Percentiles rank a stretch among this genome's conserved stretches.
These are phyloP conservation scores for Truncatella angustata DNA, from an alignment of 2,329 filamentous ascomycete genomes.

Conservation along the genomic window DNA sequence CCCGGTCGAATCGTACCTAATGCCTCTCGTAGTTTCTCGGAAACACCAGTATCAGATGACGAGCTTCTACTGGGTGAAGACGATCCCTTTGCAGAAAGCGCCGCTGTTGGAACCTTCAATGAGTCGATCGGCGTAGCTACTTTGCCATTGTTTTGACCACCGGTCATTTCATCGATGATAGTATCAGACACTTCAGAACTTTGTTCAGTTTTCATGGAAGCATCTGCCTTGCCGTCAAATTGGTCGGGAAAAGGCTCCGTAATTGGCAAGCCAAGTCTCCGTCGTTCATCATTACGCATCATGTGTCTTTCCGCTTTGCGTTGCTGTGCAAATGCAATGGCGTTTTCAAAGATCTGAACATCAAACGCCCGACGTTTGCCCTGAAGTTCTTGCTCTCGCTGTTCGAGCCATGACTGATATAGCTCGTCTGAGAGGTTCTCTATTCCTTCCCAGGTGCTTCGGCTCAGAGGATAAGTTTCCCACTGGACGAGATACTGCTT, in stretches of 20 bases:
- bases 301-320: slow-evolving; percentile 36
- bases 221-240: slow-evolving; percentile 14
- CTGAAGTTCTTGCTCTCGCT: slow-evolving; percentile 33
- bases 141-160: too few species aligned
- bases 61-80: slow-evolving; percentile 15
- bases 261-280: slow-evolving; percentile 31
- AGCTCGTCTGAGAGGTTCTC: slow-evolving; percentile 40
- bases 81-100: too few species aligned
- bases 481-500: slow-evolving; percentile 62
- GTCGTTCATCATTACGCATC: slow-evolving; percentile 44
- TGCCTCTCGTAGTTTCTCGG: neutral
- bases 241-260: slow-evolving; percentile 19
- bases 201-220: too few species aligned
- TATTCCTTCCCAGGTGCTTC: slow-evolving; percentile 56
- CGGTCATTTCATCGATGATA: too few species aligned
- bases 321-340: slow-evolving; percentile 22
- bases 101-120: too few species aligned
- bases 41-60: slow-evolving; percentile 8
- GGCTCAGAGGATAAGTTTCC: slow-evolving; percentile 56
- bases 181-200: too few species aligned
- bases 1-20: slow-evolving; percentile 10
- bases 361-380: slow-evolving; percentile 36
- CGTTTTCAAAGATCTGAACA: slow-evolving; percentile 35
- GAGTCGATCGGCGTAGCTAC: too few species aligned
- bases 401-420: slow-evolving; percentile 40